phyloP scores from a whole-genome alignment of 2,329 filamentous ascomycete genomes.

The Pyrenophora teres region DNA sequence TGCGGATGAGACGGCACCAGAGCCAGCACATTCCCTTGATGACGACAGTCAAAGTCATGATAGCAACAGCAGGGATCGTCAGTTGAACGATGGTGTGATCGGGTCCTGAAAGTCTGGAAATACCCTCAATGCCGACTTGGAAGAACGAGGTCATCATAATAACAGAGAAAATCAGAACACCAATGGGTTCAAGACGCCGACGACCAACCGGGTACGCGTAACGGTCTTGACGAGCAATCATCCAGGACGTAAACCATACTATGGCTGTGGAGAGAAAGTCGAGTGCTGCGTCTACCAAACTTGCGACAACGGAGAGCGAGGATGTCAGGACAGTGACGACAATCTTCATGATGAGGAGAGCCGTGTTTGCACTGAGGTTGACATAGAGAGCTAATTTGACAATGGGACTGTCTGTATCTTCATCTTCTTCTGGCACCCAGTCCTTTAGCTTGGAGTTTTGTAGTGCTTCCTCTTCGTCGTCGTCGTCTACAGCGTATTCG shows the following conservation, averaged over 20 bases:
- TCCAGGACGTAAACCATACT: conserved; percentile 75
- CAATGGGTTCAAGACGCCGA: conserved; percentile 75
- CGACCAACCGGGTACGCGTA: conserved; percentile 80
- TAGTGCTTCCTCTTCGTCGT: conserved; percentile 46
- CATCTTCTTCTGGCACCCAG: conserved; percentile 69
- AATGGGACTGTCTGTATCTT: conserved; percentile 74
- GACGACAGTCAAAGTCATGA: conserved; percentile 80
- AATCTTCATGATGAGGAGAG: conserved; percentile 76
- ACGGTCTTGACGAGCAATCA: conserved; percentile 74
- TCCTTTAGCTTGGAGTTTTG: conserved; percentile 65
- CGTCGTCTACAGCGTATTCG: conserved; percentile 46
- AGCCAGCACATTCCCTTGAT: conserved; percentile 84
- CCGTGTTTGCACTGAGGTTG: conserved; percentile 77
- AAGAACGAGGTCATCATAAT: conserved; percentile 87
- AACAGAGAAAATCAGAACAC: conserved; percentile 77
- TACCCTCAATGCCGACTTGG: conserved; percentile 74
- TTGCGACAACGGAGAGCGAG: conserved; percentile 80
- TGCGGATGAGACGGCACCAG: conserved; percentile 84
- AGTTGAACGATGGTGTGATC: conserved; percentile 75
- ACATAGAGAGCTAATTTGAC: conserved; percentile 88
- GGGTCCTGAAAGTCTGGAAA: conserved; percentile 64
- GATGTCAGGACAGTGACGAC: conserved; percentile 76
- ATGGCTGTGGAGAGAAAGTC: conserved; percentile 83
- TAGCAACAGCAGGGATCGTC: conserved; percentile 71
- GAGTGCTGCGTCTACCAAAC: conserved; percentile 76